Conservation (phyloP, 148 eudicot genomes). For the Selenicereus undatus region DNA sequence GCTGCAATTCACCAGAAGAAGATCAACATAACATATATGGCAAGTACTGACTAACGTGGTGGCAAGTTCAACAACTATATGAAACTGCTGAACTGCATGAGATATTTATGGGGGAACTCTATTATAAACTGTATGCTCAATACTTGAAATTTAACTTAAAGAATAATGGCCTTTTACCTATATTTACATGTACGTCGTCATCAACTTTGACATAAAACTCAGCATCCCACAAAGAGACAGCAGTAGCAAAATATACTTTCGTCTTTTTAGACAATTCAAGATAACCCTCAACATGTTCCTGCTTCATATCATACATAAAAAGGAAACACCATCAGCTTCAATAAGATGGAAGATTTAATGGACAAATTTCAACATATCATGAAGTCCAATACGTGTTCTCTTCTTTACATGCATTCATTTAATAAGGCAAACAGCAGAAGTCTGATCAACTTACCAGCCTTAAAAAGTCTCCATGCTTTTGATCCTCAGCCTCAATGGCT, state of each 20-base stretch:
- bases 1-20: conserved; percentile 35
- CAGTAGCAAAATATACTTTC: conserved; percentile 69
- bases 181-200: conserved; percentile 86
- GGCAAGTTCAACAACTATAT: not conserved
- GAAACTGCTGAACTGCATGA: not conserved
- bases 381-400: not conserved
- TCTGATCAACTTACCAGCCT: conserved; percentile 52
- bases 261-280: conserved; percentile 84
- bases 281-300: conserved; percentile 89
- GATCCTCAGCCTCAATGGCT: conserved; percentile 85
- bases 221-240: conserved; percentile 79
- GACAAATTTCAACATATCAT: not conserved
- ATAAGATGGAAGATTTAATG: conserved; percentile 1
- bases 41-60: not conserved
- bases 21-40: not conserved
- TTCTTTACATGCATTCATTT: not conserved
- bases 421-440: not conserved
- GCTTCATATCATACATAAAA: conserved; percentile 14
- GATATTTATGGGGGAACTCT: no score
- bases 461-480: conserved; percentile 76
- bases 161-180: conserved; percentile 40
- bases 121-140: not conserved
- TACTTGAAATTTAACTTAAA: not conserved
- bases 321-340: conserved; percentile 12
- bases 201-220: conserved; percentile 85